A percentile compares a stretch with the other conserved stretches of the same genome.
phyloP scores from a whole-genome alignment of 805 yeast genomes.

The Cyberlindnera galapagoensis region DNA sequence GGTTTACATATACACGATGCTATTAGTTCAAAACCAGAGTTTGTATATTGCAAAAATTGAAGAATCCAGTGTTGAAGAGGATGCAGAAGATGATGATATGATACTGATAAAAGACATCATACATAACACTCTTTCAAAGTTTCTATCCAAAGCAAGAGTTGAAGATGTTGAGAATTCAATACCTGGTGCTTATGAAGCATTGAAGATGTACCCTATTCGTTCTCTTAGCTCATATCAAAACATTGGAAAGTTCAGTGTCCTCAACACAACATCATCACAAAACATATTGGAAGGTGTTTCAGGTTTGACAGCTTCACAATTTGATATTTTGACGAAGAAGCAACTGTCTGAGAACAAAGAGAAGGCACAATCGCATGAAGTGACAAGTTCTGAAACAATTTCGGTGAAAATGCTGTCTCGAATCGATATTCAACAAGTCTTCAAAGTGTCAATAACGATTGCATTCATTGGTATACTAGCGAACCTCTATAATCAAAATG shows the following conservation, averaged over 20 bases:
- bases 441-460: too few relatives aligned
- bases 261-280: constrained; percentile 19
- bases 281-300: too few relatives aligned
- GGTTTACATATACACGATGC: constrained; percentile 55
- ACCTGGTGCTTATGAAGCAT: constrained; percentile 13
- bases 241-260: constrained; percentile 24
- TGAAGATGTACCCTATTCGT: constrained; percentile 2
- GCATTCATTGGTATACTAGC: too few relatives aligned
- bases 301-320: not conserved
- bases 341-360: too few relatives aligned
- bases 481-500: too few relatives aligned
- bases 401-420: too few relatives aligned
- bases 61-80: too few relatives aligned
- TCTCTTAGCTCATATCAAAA: constrained; percentile 6
- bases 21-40: constrained; percentile 40
- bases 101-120: constrained; percentile 32
- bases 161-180: constrained; percentile 26
- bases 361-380: too few relatives aligned
- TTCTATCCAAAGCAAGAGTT: constrained; percentile 17
- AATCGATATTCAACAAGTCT: too few relatives aligned
- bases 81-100: constrained; percentile 26
- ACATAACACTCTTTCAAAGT: constrained; percentile 32
- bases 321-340: not conserved
- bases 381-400: too few relatives aligned
- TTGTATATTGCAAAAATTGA: constrained; percentile 30